These are phyloP conservation scores for Amylocarpus encephaloides DNA, from an alignment of 2,329 filamentous ascomycete species.

Conservation along the genomic window DNA sequence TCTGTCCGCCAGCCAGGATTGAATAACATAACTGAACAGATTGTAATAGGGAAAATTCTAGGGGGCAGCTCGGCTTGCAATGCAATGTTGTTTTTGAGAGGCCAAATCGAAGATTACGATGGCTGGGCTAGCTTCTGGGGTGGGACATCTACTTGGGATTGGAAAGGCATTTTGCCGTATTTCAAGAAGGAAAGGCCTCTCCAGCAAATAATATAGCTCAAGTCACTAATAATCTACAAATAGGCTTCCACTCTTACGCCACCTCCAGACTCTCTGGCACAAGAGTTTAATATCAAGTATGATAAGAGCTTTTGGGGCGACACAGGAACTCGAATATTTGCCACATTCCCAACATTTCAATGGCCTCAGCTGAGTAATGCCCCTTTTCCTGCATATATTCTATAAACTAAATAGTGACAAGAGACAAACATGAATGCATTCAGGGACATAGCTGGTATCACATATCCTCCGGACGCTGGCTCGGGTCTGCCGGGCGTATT, in stretches of 20 bases:
- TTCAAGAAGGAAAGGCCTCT: slow-evolving; percentile 4
- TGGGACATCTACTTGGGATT: background rate
- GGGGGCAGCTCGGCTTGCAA: slow-evolving; percentile 1
- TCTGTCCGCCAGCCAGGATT: background rate
- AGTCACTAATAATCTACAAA: background rate
- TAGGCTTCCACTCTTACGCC: slow-evolving; percentile 1
- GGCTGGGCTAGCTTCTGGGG: slow-evolving; percentile 1
- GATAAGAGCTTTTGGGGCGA: slow-evolving; percentile 1
- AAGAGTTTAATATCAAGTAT: background rate
- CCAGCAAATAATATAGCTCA: no score
- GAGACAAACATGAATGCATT: background rate
- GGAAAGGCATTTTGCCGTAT: slow-evolving; percentile 5
- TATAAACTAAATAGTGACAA: background rate
- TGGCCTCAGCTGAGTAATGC: slow-evolving; percentile 1
- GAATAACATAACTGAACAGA: background rate
- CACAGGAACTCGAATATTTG: background rate
- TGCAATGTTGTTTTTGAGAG: background rate
- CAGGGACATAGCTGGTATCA: background rate
- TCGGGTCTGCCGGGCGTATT: background rate
- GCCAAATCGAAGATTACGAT: slow-evolving; percentile 4
- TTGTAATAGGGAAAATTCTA: slow-evolving; percentile 1
- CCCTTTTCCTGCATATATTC: background rate
- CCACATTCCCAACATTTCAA: background rate
- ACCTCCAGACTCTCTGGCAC: background rate
- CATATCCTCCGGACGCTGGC: slow-evolving; percentile 1